phyloP scores from a whole-genome alignment of 805 yeast genomes.

The Yarrowia divulgata region DNA sequence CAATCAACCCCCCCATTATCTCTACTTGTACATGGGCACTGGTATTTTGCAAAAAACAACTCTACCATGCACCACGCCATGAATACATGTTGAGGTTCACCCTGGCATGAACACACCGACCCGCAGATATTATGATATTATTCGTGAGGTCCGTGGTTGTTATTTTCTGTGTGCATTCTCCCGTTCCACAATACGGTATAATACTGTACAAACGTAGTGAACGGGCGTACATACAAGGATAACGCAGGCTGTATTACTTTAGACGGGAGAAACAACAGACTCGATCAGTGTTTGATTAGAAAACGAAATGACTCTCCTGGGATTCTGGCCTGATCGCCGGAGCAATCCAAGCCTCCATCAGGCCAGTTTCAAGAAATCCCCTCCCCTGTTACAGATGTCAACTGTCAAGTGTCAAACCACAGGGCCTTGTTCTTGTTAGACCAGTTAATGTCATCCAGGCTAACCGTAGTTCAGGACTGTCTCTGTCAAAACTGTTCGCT shows the following conservation, averaged over 20 bases:
- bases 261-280: no score
- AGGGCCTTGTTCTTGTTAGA: no score
- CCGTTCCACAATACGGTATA: not conserved
- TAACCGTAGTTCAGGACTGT: no score
- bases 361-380: not conserved
- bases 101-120: not conserved
- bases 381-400: not conserved
- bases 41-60: no score
- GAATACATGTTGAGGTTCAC: slow-evolving; percentile 5
- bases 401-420: not conserved
- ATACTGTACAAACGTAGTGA: no score
- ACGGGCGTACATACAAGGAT: no score
- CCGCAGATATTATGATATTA: not conserved
- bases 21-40: no score
- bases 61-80: slow-evolving; percentile 1
- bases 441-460: no score
- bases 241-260: no score
- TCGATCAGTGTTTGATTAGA: not conserved
- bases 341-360: not conserved
- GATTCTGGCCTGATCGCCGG: not conserved
- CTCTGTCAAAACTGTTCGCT: no score
- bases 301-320: not conserved
- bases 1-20: no score
- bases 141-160: not conserved
- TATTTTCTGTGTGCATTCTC: not conserved